Base-by-base conservation (phyloP, 192 early-diverging fungal genomes). In the Backusella luteola region DNA sequence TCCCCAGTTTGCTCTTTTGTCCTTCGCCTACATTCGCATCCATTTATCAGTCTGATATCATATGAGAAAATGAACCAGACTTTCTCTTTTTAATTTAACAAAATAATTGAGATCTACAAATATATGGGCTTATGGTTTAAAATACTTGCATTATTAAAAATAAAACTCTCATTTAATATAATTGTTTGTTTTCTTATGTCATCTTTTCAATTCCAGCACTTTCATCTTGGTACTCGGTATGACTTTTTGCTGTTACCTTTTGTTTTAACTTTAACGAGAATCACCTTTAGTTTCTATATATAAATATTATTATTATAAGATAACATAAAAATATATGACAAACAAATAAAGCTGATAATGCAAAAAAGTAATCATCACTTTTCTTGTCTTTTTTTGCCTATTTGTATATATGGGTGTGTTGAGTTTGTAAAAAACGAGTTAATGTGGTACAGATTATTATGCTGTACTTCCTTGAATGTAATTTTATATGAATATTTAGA, bases 371-470 rank as follows among this genome's bases (percentile, higher is more conserved):
- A 44, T 44, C 42, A 56, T 9, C n/a, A 56, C 6, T 56, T 21
- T 39, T 39, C 38, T 11, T 39, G 38, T 44, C 4, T 44, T 44
- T 17, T 44, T 44, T 44, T 39, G 8, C 52, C 21, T 53, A n/a
- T 53, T 4, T 53, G 52, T 53, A 12, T 59, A 21, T n/a, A 17
- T 49, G 46, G 3, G 19, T 49, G 17, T 49, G 46, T 63, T 19
- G 56, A 29, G 56, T 63, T 63, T 63, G 56, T 63, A 63, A 63
- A 49, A 63, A 11, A 56, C n/a, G 38, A 63, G 9, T 59, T 63
- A 63, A 29, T 29, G 56, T 63, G 56, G 3, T 12, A 63, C 56
- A 63, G 0, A 63, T 3, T 9, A 63, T 63, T 63, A 63, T 63
- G 56, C 56, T 63, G 56, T 63, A 63, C 56, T 63, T 29, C 23